A percentile compares a stretch with the other conserved stretches of the same genome.
These are phyloP conservation scores for Boletellus ananas DNA, from an alignment of 768 basidiomycete species.

Conservation along the genomic window DNA sequence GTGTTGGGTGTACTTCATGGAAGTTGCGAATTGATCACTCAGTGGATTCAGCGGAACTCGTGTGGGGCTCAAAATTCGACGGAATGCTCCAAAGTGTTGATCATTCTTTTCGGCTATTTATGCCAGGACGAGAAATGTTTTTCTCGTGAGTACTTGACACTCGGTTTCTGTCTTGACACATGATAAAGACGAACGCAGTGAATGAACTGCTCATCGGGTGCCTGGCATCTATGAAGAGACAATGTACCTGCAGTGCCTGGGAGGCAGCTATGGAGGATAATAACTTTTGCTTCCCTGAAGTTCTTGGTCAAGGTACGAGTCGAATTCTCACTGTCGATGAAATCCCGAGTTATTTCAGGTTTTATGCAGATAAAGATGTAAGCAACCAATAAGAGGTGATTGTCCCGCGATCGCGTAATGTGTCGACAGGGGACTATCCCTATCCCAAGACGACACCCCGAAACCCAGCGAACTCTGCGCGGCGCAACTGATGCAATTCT, in stretches of 20 bases:
- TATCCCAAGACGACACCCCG: slow-evolving; percentile 2
- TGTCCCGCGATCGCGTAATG: background rate
- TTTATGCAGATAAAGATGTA: slow-evolving; percentile 14
- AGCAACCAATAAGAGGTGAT: background rate
- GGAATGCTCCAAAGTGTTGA: slow-evolving; percentile 30
- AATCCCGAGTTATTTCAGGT: slow-evolving; percentile 13
- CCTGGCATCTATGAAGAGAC: slow-evolving; percentile 8
- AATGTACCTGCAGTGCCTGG: slow-evolving; percentile 23
- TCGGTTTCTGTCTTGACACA: background rate
- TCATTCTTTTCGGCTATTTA: slow-evolving; percentile 23
- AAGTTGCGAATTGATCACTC: slow-evolving; percentile 18
- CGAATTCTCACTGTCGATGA: background rate
- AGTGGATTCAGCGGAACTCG: slow-evolving; percentile 21
- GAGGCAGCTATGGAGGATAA: slow-evolving; percentile 12
- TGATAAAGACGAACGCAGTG: slow-evolving; percentile 10
- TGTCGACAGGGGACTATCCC: slow-evolving; percentile 15
- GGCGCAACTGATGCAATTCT: slow-evolving; percentile 26
- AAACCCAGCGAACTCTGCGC: slow-evolving; percentile 2
- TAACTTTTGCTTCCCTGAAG: slow-evolving; percentile 7
- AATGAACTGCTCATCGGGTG: slow-evolving; percentile 19
- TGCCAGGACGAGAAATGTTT: slow-evolving; percentile 19
- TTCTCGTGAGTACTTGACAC: slow-evolving; percentile 12
- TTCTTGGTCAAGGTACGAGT: slow-evolving; percentile 19
- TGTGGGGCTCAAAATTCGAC: slow-evolving; percentile 26
- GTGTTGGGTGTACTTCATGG: slow-evolving; percentile 17